These are phyloP conservation scores for Leccinum uliginosum DNA, from an alignment of 768 basidiomycete genomes.

Conservation along the genomic window DNA sequence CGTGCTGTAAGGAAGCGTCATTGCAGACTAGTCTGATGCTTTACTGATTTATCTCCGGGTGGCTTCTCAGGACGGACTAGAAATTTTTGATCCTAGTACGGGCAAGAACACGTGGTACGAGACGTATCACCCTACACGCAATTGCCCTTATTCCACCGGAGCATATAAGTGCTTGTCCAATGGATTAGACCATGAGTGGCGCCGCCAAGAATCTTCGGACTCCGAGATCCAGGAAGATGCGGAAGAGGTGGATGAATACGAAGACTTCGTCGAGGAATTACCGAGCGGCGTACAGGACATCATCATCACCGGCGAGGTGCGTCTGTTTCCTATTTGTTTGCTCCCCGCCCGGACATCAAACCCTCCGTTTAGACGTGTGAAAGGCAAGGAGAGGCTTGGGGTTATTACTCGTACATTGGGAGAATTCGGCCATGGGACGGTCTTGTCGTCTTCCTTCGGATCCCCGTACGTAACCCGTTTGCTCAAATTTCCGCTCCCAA, in stretches of 20 bases:
- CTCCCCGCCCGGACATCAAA: neutral
- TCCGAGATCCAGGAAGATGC: slow-evolving; percentile 13
- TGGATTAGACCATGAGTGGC: slow-evolving; percentile 21
- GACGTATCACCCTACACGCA: slow-evolving; percentile 38
- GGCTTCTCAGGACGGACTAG: slow-evolving; percentile 36
- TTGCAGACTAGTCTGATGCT: neutral
- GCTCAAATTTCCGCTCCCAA: slow-evolving; percentile 1
- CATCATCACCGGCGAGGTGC: slow-evolving; percentile 47
- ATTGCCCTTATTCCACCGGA: slow-evolving; percentile 34
- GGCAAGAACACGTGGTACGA: slow-evolving; percentile 41
- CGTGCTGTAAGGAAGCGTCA: slow-evolving; percentile 28
- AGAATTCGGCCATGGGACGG: slow-evolving; percentile 51
- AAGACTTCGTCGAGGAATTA: slow-evolving; percentile 35
- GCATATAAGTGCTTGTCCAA: slow-evolving; percentile 28
- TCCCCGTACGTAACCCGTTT: slow-evolving; percentile 34
- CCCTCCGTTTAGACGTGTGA: slow-evolving; percentile 35
- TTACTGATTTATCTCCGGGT: slow-evolving; percentile 10
- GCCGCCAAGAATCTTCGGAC: slow-evolving; percentile 18
- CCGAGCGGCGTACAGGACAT: slow-evolving; percentile 47
- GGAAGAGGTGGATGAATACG: slow-evolving; percentile 36
- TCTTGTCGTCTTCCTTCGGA: slow-evolving; percentile 41
- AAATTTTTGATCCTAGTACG: slow-evolving; percentile 39
- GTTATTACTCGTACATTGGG: slow-evolving; percentile 42
- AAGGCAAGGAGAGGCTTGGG: slow-evolving; percentile 47
- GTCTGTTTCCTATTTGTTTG: slow-evolving; percentile 7